Conservation (phyloP, 1,139 yeast species). For the Debaryomyces singareniensis region DNA sequence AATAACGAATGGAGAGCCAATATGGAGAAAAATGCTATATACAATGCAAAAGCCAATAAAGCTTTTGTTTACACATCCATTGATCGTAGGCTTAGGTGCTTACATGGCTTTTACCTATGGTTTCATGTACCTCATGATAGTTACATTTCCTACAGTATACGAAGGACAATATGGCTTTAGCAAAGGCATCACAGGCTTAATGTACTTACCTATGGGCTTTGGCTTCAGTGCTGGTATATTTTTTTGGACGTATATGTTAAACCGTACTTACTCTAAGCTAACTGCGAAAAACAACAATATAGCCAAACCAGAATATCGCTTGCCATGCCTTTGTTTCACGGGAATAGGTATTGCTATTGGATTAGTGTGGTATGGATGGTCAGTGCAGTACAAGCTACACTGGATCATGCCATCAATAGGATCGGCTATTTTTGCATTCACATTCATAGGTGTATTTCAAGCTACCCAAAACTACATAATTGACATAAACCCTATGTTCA, state of each 20-base stretch:
- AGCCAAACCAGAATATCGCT: slow-evolving; percentile 36
- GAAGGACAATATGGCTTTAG: slow-evolving; percentile 27
- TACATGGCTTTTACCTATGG: slow-evolving; percentile 44
- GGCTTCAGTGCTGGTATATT: slow-evolving; percentile 37
- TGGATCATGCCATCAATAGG: slow-evolving; percentile 46
- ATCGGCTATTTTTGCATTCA: slow-evolving; percentile 37
- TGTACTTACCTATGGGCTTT: slow-evolving; percentile 42
- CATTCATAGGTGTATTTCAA: slow-evolving; percentile 40
- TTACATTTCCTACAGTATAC: slow-evolving; percentile 36
- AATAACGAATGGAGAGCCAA: slow-evolving; percentile 31
- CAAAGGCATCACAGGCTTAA: slow-evolving; percentile 30
- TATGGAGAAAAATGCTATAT: slow-evolving; percentile 19
- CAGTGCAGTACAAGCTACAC: slow-evolving; percentile 32
- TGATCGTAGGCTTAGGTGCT: slow-evolving; percentile 40
- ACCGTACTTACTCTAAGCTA: slow-evolving; percentile 22
- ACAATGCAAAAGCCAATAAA: slow-evolving; percentile 36
- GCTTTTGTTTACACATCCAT: slow-evolving; percentile 37
- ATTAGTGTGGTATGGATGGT: slow-evolving; percentile 43
- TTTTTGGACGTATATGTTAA: slow-evolving; percentile 32
- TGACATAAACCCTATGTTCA: slow-evolving; percentile 39
- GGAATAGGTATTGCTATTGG: slow-evolving; percentile 35
- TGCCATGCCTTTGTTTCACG: slow-evolving; percentile 35
- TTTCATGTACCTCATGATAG: slow-evolving; percentile 42
- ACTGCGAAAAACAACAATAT: slow-evolving; percentile 28
- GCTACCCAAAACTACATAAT: slow-evolving; percentile 38